phyloP scores from a whole-genome alignment of 2,329 filamentous ascomycete genomes.

The Fusarium robinianum region DNA sequence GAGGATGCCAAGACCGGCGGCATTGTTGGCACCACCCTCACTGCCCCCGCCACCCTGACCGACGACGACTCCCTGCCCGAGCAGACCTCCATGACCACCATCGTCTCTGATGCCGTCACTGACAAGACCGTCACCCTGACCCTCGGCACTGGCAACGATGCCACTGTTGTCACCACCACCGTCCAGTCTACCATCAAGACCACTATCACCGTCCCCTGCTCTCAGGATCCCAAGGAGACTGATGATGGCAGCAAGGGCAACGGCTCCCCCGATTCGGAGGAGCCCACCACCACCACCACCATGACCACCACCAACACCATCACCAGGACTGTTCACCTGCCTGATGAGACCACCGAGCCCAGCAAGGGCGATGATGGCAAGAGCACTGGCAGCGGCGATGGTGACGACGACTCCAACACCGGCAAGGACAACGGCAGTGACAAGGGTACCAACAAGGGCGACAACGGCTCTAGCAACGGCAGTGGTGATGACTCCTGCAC shows the following conservation, averaged over 20 bases:
- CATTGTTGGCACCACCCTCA: constrained; percentile 43
- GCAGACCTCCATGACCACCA: constrained; percentile 26
- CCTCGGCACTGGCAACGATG: constrained; percentile 39
- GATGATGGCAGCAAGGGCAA: constrained; percentile 25
- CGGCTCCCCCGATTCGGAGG: constrained; percentile 24
- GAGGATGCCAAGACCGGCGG: constrained; percentile 42
- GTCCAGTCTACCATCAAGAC: constrained; percentile 49
- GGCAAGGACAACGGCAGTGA: constrained; percentile 27
- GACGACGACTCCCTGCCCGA: constrained; percentile 14
- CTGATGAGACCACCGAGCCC: constrained; percentile 29
- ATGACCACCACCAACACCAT: constrained; percentile 44
- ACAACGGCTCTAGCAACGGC: constrained; percentile 8
- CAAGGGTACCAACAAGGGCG: constrained; percentile 15
- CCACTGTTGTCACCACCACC: constrained; percentile 47
- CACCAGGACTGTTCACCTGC: constrained; percentile 42
- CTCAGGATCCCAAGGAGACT: constrained; percentile 24
- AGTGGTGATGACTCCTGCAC: constrained; percentile 18
- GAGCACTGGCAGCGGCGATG: constrained; percentile 11
- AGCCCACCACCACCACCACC: constrained; percentile 46
- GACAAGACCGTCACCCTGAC: constrained; percentile 44
- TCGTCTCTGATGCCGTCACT: constrained; percentile 38
- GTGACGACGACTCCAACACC: constrained; percentile 1
- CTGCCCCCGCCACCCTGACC: constrained; percentile 25
- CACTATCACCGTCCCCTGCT: constrained; percentile 42
- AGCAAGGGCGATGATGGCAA: constrained; percentile 26